phyloP scores from a whole-genome alignment of 768 basidiomycete genomes.

The Mycena amicta region DNA sequence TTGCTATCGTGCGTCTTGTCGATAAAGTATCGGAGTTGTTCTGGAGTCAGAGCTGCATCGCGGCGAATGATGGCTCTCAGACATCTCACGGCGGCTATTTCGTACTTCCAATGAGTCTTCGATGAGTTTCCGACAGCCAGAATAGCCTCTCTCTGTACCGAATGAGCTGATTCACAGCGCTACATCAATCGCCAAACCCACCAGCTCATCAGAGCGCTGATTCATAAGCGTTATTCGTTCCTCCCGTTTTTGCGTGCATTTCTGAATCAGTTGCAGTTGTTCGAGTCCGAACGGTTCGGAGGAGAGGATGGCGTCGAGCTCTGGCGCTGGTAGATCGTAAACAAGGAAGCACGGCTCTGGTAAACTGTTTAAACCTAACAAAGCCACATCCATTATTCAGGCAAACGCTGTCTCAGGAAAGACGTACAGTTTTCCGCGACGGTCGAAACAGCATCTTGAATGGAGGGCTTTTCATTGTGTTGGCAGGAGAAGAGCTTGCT shows the following conservation, averaged over 20 bases:
- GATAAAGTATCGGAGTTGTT: slow-evolving; percentile 60
- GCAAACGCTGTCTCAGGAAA: slow-evolving; percentile 16
- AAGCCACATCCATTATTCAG: slow-evolving; percentile 1
- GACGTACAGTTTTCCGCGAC: slow-evolving; percentile 63
- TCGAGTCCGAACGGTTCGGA: slow-evolving; percentile 42
- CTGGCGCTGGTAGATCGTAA: slow-evolving; percentile 51
- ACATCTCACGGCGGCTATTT: slow-evolving; percentile 65
- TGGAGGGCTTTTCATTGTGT: slow-evolving; percentile 86
- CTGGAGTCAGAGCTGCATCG: slow-evolving; percentile 53
- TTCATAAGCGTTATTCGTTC: slow-evolving; percentile 46
- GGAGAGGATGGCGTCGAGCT: slow-evolving; percentile 39
- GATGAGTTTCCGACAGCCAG: slow-evolving; percentile 60
- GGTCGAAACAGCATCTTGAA: slow-evolving; percentile 68
- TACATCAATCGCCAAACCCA: slow-evolving; percentile 32
- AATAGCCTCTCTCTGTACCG: slow-evolving; percentile 42
- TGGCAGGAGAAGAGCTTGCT: slow-evolving; percentile 70
- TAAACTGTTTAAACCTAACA: slow-evolving; percentile 59
- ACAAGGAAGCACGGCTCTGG: slow-evolving; percentile 62
- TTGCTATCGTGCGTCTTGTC: slow-evolving; percentile 64
- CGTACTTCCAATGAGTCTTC: slow-evolving; percentile 80
- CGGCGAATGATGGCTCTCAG: slow-evolving; percentile 70
- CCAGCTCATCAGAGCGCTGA: slow-evolving; percentile 44
- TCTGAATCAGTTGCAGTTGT: slow-evolving; percentile 9
- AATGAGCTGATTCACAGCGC: neutral
- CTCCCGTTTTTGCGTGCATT: slow-evolving; percentile 41